Conservation (phyloP, 2,329 filamentous ascomycete species). For the Xylariomycetidae sp. region DNA sequence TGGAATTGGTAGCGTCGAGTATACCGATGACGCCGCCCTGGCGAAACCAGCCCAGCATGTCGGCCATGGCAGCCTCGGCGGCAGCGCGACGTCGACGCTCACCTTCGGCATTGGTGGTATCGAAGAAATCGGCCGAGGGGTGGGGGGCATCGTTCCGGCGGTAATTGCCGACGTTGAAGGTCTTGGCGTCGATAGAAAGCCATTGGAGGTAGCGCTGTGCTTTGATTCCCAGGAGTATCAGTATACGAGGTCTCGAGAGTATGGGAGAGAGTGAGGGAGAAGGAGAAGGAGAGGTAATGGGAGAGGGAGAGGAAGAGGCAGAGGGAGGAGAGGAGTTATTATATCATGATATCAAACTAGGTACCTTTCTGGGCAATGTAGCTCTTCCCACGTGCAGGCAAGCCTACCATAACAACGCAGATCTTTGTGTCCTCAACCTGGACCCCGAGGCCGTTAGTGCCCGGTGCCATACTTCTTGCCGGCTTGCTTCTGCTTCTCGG, state of each 20-base stretch:
- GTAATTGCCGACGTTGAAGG: conserved; percentile 97
- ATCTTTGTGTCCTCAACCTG: conserved; percentile 95
- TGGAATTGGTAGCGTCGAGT: conserved; percentile 94
- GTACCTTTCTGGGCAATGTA: conserved; percentile 95
- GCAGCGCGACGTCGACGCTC: conserved; percentile 84
- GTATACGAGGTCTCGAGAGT: conserved; percentile 2
- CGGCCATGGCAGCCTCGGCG: conserved; percentile 83
- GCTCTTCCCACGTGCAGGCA: conserved; percentile 94
- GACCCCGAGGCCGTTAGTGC: conserved; percentile 63
- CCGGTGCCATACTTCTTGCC: conserved; percentile 28
- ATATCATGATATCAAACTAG: conserved; percentile 19
- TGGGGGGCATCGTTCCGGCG: conserved; percentile 85
- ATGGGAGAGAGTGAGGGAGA: background rate
- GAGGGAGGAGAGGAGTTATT: conserved; percentile 6
- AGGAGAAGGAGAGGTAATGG: conserved; percentile 1
- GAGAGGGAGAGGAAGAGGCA: conserved; percentile 2
- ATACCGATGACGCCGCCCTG: conserved; percentile 82
- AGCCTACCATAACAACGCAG: conserved; percentile 97
- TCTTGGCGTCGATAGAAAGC: conserved; percentile 89
- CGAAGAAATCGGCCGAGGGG: conserved; percentile 92
- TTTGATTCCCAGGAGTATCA: no score
- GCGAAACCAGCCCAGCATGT: conserved; percentile 93
- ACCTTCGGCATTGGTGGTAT: conserved; percentile 82
- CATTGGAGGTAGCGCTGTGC: conserved; percentile 92
- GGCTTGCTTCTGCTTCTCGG: conserved; percentile 12